phyloP scores from a whole-genome alignment of 1,284 basidiomycete species.

The Kalmanozyma brasiliensis region DNA sequence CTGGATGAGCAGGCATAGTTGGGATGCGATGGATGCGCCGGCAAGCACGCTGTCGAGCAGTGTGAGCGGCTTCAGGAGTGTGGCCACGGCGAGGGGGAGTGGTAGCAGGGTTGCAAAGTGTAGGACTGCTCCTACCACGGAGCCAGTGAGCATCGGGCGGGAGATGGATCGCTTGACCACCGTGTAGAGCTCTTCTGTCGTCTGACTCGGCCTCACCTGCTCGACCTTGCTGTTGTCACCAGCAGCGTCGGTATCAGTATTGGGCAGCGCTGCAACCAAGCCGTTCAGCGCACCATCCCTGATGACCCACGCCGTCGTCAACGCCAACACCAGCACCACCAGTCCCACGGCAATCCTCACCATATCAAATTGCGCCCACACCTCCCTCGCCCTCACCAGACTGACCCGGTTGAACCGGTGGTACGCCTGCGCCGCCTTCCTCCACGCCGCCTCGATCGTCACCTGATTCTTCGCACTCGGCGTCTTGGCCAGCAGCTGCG shows the following conservation, averaged over 20 bases:
- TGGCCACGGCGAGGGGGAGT: background rate
- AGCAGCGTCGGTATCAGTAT: background rate
- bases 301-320: conserved; percentile 23
- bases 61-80: conserved; percentile 7
- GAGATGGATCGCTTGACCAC: conserved; percentile 5
- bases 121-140: background rate
- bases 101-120: background rate
- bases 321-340: conserved; percentile 66
- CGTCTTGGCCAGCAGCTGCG: background rate
- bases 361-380: conserved; percentile 95
- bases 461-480: background rate
- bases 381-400: conserved; percentile 78
- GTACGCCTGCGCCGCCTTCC: conserved; percentile 48
- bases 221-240: no score
- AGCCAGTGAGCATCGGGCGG: conserved; percentile 10
- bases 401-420: conserved; percentile 75
- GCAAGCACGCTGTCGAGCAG: conserved; percentile 31
- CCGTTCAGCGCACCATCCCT: conserved; percentile 18
- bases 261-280: conserved; percentile 7
- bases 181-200: conserved; percentile 17
- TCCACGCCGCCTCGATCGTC: conserved; percentile 19
- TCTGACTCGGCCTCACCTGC: conserved; percentile 9
- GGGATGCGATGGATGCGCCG: conserved; percentile 10
- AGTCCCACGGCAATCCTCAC: conserved; percentile 78
- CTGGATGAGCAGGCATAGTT: conserved; percentile 14